Conservation (phyloP, 257 asterid genomes). For the Apocynum venetum region DNA sequence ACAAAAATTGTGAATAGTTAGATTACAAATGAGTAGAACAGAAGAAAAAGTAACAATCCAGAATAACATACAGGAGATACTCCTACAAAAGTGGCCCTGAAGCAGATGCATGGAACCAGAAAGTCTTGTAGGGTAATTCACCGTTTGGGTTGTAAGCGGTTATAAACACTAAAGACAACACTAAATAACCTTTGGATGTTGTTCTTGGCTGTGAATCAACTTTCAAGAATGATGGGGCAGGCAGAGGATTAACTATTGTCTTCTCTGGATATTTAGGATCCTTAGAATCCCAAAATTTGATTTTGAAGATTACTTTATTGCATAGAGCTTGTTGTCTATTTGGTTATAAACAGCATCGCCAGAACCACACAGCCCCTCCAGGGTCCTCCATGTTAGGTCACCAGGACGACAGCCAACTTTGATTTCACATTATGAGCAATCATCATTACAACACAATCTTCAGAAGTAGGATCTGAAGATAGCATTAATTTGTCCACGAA, state of each 20-base stretch:
- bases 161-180: background rate
- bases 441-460: background rate
- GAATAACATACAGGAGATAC: no score
- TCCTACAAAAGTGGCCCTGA: no score
- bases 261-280: background rate
- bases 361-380: background rate
- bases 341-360: background rate
- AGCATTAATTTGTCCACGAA: background rate
- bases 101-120: background rate
- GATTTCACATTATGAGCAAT: background rate
- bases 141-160: background rate
- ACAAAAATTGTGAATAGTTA: background rate
- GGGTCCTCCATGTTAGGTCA: background rate
- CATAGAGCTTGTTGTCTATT: background rate
- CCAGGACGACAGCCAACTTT: no score
- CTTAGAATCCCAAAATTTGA: background rate
- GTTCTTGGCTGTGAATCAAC: background rate
- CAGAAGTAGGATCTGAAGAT: background rate
- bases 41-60: no score
- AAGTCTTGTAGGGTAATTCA: background rate
- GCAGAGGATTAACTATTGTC: background rate
- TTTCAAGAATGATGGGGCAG: background rate
- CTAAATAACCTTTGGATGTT: background rate
- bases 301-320: background rate
- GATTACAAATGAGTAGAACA: background rate